Evolutionary conservation across 352 stramenopile species (phyloP), one percentile per base, ranked within the genome.

Genomic region (Globisporangium yorkense): DNA sequence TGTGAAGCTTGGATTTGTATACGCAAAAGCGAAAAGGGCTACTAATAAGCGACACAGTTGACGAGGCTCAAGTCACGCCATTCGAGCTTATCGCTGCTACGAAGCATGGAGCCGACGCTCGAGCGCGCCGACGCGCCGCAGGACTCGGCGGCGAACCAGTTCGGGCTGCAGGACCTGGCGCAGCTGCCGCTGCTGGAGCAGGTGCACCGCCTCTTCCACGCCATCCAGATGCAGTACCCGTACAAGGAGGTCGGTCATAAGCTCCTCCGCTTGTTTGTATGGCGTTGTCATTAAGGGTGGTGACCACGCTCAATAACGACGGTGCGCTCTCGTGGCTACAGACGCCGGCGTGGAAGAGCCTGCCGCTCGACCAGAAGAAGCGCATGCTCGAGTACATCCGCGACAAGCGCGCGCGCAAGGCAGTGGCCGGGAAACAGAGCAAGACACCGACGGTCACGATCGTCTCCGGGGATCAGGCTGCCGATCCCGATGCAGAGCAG

Each of bases 371-470:
- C 0, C 80, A 92, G 58, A 94, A 94, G 70, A 74, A 80, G 48
- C 70, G 71, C 54, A 90, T 94, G 77, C 70, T 94, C 45, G 62
- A 74, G 41, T 94, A 94, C 64, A 94, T 94, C 56, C 81, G 84
- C 49, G 69, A 81, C 33, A 87, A 80, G 63, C 75, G 80, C 35
- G 46, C 62, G 46, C 61, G 63, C 44, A 77, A 72, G 44, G 46
- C 45, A 31, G 46, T 35, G 5, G 51, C 62, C 48, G 24, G 44
- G 1, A 13, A 31, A 8, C n/a, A 15, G 20, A 31, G 10, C 44
- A 66, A 53, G 44, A 60, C 46, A 50, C 50, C 56, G 39, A 54
- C 35, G 18, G 9, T 44, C 29, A 53, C 37, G 6, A 21, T 21
- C 40, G 18, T 21, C 40, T 21, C 44, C 9, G 12, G n/a, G 20